Percentiles rank a stretch among this genome's conserved stretches.
Evolutionary conservation across 2,329 filamentous ascomycete genomes (phyloP).

Genomic region (Claviceps digitariae): DNA sequence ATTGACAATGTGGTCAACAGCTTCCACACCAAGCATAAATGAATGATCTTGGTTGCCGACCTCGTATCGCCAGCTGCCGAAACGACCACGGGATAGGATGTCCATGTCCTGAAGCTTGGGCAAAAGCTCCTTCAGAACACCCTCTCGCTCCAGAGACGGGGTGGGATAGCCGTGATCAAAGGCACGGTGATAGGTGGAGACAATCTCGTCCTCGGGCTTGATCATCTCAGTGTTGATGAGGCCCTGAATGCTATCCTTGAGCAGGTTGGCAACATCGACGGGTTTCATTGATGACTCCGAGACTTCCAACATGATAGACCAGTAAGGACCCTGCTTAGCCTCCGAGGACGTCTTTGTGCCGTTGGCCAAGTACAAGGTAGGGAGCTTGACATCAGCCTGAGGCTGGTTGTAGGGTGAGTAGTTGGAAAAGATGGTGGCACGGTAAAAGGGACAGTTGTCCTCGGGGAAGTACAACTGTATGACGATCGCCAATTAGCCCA

Average conservation of each 20-base stretch:
- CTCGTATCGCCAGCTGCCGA: conserved; percentile 97
- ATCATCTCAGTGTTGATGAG: conserved; percentile 98
- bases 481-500: background rate
- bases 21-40: conserved; percentile 94
- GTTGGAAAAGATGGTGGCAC: conserved; percentile 99
- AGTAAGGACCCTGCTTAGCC: conserved; percentile 84
- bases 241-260: conserved; percentile 87
- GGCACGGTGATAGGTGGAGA: conserved; percentile 93
- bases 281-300: conserved; percentile 94
- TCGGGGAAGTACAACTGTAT: conserved; percentile 88
- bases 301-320: conserved; percentile 99
- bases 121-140: conserved; percentile 80
- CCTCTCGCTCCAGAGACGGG: conserved; percentile 86
- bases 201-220: conserved; percentile 79
- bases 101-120: conserved; percentile 83
- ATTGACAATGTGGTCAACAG: conserved; percentile 78
- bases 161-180: conserved; percentile 99
- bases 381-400: conserved; percentile 64
- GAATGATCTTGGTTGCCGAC: conserved; percentile 94
- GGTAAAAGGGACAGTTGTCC: conserved; percentile 97
- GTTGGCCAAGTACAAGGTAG: conserved; percentile 73
- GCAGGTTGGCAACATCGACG: conserved; percentile 70
- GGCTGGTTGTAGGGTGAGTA: conserved; percentile 99
- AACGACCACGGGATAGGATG: conserved; percentile 91
- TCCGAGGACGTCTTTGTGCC: conserved; percentile 66